Evolutionary conservation across 768 basidiomycete species (phyloP).

Genomic region (Cystobasidium onofrii): DNA sequence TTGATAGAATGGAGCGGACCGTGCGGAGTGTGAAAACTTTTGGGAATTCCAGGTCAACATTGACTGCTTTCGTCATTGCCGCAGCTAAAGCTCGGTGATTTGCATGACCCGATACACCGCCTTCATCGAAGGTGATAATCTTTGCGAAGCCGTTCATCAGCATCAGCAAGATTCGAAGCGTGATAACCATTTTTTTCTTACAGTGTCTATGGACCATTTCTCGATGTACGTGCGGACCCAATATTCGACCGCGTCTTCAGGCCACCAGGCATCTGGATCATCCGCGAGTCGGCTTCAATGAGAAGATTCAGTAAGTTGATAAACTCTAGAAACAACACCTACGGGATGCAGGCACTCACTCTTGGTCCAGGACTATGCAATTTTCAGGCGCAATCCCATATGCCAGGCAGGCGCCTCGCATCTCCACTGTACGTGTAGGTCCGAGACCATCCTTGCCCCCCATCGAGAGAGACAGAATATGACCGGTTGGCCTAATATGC

Average conservation of each 20-base stretch:
- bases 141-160: conserved; percentile 22
- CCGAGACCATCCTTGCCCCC: conserved; percentile 47
- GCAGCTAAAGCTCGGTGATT: conserved; percentile 45
- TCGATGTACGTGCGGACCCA: conserved; percentile 33
- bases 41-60: conserved; percentile 4
- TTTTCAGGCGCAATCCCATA: conserved; percentile 42
- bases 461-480: conserved; percentile 40
- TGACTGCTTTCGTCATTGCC: conserved; percentile 29
- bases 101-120: conserved; percentile 46
- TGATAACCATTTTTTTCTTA: conserved; percentile 29
- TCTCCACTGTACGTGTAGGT: conserved; percentile 41
- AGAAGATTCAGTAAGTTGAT: too few relatives aligned
- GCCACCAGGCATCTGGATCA: conserved; percentile 38
- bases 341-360: conserved; percentile 39
- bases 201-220: conserved; percentile 38
- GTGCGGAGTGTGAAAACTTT: conserved; percentile 32
- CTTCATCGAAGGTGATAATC: conserved; percentile 47
- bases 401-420: conserved; percentile 41
- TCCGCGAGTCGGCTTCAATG: conserved; percentile 32
- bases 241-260: conserved; percentile 23
- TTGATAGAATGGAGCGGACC: conserved; percentile 32
- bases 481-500: background rate
- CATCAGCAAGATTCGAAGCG: background rate
- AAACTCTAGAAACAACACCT: background rate
- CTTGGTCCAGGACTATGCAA: conserved; percentile 42